Base-by-base conservation (phyloP, 108 stramenopile species). In the Conticribra guillardii region DNA sequence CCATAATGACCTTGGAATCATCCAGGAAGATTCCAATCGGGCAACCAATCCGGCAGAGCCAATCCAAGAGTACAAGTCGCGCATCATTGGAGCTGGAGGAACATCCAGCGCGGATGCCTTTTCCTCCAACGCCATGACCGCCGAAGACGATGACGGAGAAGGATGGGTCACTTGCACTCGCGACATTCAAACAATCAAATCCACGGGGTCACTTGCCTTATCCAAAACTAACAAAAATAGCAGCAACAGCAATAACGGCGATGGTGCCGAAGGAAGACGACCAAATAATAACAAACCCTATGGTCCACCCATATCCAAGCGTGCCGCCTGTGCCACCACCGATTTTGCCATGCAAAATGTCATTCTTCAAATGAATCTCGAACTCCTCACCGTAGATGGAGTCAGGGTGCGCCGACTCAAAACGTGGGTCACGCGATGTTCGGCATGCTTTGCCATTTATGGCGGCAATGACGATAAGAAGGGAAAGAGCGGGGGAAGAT, bases 261-360 rank as follows among this genome's bases (percentile, higher is more conserved):
- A n/a, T n/a, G n/a, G n/a, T 11, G 37, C 37, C 37, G 8, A 41
- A 41, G 37, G 37, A 41, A 41, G 11, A 41, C n/a, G n/a, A 27
- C 0, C 50, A 69, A 16, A 47, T 56, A 5, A 46, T 31, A 31
- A 75, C 58, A 34, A 65, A 74, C 28, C 61, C 48, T 29, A 9
- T 5, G 64, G 60, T 1, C 91, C 89, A 22, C 87, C 85, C 23
- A 67, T 69, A 15, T 66, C 65, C 2, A 79, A 78, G 70, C 84
- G 95, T 27, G 70, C 90, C 22, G 97, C 96, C 9, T 98, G 98
- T 80, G 91, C 96, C 30, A 99, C 99, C 18, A 96, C 97, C 27
- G 99, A 99, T 81, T 99, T 97, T 75, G 97, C 97, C 45, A 98
- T 98, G 98, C 99, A 99, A 76, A 99, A 99, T 82, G 98, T 99